Evolutionary conservation across 129 eudicot genomes (phyloP).

Genomic region (Helianthus tuberosus): DNA sequence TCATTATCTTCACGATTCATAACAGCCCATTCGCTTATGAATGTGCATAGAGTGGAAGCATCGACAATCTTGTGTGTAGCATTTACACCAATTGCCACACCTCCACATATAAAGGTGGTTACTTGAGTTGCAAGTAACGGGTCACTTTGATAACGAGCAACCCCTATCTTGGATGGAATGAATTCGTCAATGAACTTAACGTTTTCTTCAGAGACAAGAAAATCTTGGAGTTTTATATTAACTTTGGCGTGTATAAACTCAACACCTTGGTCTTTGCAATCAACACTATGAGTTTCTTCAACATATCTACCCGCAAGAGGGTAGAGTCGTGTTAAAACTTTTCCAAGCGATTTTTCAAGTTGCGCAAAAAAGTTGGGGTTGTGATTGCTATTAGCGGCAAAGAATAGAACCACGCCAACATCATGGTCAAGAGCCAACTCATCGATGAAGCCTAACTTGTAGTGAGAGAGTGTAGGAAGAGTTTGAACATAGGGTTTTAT

Average conservation of each 20-base stretch:
- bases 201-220: background rate
- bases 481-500: background rate
- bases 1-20: background rate
- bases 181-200: background rate
- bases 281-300: background rate
- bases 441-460: conserved; percentile 14
- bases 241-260: conserved; percentile 19
- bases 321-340: conserved; percentile 21
- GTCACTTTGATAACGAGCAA: conserved; percentile 1
- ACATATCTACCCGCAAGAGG: conserved; percentile 38
- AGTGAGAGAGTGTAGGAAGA: background rate
- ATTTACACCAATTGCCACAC: conserved; percentile 24
- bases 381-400: background rate
- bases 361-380: background rate
- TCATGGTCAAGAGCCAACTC: background rate
- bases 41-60: conserved; percentile 7
- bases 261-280: conserved; percentile 36
- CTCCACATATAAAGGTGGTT: conserved; percentile 36
- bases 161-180: conserved; percentile 8
- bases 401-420: conserved; percentile 26
- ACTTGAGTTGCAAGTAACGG: conserved; percentile 25
- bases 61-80: conserved; percentile 34
- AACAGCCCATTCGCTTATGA: conserved; percentile 24
- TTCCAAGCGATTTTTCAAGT: background rate
- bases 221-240: background rate